These are phyloP conservation scores for Botryobasidium botryosum DNA, from an alignment of 768 basidiomycete genomes.

Conservation along the genomic window DNA sequence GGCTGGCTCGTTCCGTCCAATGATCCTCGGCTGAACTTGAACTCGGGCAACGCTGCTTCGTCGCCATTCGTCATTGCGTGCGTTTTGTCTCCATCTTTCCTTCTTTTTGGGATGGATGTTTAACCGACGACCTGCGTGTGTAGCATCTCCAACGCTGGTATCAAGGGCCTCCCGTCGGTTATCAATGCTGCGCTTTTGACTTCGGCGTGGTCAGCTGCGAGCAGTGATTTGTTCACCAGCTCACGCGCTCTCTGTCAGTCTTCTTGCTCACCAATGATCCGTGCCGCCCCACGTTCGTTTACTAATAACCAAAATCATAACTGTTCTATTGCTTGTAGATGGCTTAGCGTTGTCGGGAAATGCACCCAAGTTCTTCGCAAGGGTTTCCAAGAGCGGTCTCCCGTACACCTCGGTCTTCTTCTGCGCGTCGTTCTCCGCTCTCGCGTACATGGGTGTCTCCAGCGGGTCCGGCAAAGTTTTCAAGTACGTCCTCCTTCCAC, in stretches of 20 bases:
- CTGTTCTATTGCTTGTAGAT: constrained; percentile 38
- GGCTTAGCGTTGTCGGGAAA: constrained; percentile 66
- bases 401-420: constrained; percentile 59
- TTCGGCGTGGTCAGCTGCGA: constrained; percentile 86
- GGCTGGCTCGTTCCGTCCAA: constrained; percentile 51
- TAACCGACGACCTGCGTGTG: background rate
- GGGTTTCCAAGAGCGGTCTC: constrained; percentile 52
- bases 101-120: background rate
- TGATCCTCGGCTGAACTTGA: constrained; percentile 34
- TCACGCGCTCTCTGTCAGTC: constrained; percentile 50
- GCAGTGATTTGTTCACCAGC: constrained; percentile 76
- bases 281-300: no score
- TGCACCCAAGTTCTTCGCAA: constrained; percentile 65
- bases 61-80: constrained; percentile 84
- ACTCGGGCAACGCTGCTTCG: constrained; percentile 38
- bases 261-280: no score
- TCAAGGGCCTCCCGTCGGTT: constrained; percentile 62
- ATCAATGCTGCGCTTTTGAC: constrained; percentile 73
- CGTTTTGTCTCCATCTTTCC: background rate
- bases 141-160: constrained; percentile 44
- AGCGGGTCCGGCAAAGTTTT: constrained; percentile 58
- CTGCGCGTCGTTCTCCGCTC: constrained; percentile 43
- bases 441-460: constrained; percentile 72
- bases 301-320: no score
- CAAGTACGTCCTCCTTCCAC: constrained; percentile 23